Conservation (phyloP, 2,329 filamentous ascomycete species). For the Periconia macrospinosa region DNA sequence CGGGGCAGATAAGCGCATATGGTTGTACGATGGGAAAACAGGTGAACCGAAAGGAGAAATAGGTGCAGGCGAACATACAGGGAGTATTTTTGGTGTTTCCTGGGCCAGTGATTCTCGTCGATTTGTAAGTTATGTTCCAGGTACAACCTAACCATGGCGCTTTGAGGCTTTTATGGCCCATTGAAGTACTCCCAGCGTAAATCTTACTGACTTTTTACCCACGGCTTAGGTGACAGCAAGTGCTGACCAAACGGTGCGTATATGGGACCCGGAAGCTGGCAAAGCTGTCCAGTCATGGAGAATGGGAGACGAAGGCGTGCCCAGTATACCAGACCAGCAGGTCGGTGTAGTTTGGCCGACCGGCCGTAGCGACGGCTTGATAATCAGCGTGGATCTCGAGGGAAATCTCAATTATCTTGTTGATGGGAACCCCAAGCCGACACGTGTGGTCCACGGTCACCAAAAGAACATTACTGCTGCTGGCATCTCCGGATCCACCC, state of each 20-base stretch:
- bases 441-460: conserved; percentile 78
- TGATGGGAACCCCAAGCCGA: conserved; percentile 69
- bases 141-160: too few relatives aligned
- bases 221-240: conserved; percentile 65
- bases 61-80: conserved; percentile 82
- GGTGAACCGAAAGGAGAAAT: conserved; percentile 79
- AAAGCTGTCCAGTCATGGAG: conserved; percentile 81
- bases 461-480: conserved; percentile 88
- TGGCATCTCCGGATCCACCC: conserved; percentile 61
- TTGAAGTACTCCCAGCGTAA: too few relatives aligned
- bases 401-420: conserved; percentile 89
- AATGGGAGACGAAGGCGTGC: conserved; percentile 72
- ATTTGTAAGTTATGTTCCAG: conserved; percentile 58
- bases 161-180: too few relatives aligned
- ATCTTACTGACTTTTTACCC: too few relatives aligned
- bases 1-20: conserved; percentile 88
- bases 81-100: conserved; percentile 88
- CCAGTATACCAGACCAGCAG: conserved; percentile 81
- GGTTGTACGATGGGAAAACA: conserved; percentile 95
- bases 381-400: conserved; percentile 86
- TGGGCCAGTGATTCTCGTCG: conserved; percentile 86
- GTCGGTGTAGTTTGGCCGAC: conserved; percentile 90
- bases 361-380: conserved; percentile 78
- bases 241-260: conserved; percentile 89
- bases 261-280: conserved; percentile 87